These are phyloP conservation scores for Takakia lepidozioides DNA, from an alignment of 225 moss, liverwort and hornwort genomes.

Conservation along the genomic window DNA sequence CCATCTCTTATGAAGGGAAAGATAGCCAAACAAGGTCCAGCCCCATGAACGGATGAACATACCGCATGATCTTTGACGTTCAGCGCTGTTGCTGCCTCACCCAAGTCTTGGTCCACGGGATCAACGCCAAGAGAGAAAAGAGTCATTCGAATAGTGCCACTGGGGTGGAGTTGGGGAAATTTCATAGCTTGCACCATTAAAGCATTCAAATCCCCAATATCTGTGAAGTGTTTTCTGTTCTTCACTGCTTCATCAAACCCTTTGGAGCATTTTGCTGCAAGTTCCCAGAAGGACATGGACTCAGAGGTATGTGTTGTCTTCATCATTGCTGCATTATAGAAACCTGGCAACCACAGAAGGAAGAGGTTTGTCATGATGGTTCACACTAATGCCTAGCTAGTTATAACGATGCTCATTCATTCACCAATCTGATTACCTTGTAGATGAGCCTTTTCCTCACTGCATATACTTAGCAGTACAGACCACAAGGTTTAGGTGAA, in stretches of 20 bases:
- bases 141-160: constrained; percentile 46
- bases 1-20: constrained; percentile 50
- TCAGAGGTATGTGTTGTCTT: constrained; percentile 43
- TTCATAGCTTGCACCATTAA: constrained; percentile 69
- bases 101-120: constrained; percentile 35
- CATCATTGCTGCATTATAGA: constrained; percentile 64
- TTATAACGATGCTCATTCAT: too few species aligned
- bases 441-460: too few species aligned
- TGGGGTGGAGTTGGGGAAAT: constrained; percentile 57
- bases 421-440: too few species aligned
- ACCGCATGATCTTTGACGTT: constrained; percentile 48
- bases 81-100: constrained; percentile 17
- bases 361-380: too few species aligned
- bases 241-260: constrained; percentile 39
- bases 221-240: constrained; percentile 66
- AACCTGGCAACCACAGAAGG: too few species aligned
- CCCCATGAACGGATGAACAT: constrained; percentile 54
- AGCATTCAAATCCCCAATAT: constrained; percentile 62
- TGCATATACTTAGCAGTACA: too few species aligned
- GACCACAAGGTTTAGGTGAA: too few species aligned
- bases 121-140: constrained; percentile 33
- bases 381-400: too few species aligned
- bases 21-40: constrained; percentile 66
- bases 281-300: constrained; percentile 55
- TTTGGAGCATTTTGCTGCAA: constrained; percentile 39